Base-by-base conservation (phyloP, 2,329 filamentous ascomycete species). In the Ophiostoma australiae region DNA sequence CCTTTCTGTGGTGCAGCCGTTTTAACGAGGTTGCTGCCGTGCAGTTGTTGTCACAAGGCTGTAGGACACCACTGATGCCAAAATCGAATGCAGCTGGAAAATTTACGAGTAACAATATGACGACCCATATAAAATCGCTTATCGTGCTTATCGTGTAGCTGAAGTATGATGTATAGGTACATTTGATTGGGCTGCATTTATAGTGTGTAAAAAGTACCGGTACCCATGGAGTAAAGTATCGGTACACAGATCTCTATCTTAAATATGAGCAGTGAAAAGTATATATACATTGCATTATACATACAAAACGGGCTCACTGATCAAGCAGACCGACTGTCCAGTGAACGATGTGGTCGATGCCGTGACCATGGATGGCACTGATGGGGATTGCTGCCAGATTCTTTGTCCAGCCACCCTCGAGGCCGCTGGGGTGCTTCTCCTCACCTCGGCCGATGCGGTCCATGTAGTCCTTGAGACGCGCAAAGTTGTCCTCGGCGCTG, bases 331-430 rank as follows among this genome's bases (percentile, higher is more conserved):
- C 87, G 68, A 93, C 85, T 1, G 89, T 90, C 83, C 91, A 88
- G 75, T 92, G 88, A 27, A 91, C 85, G 71, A 95, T 88, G 65
- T 85, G 83, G 70, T 93, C 88, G 10, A 97, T 89, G 3, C 94
- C 94, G 78, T 97, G 89, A 5, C 91, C 92, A 72, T 90, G 87
- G 73, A 97, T 96, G 67, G 94, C 95, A 78, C 94, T 97, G 67
- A 98, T 89, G 0, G 95, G 95, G 72, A 98, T 89, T 27, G 87
- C 91, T 31, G 86, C 83, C 41, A 91, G 85, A 83, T 89, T 80
- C 80, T 84, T 79, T 77, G 82, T 80, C 90, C 90, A 86, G 10
- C 84, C 83, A 3, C 80, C 81, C 70, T 84, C 81, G 37, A 88
- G 82, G 6, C 85, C 87, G 75, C 91, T 94, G 0, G 94, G 94